Evolutionary conservation across 2,329 filamentous ascomycete genomes (phyloP).

Genomic region (Trichoderma sp.): DNA sequence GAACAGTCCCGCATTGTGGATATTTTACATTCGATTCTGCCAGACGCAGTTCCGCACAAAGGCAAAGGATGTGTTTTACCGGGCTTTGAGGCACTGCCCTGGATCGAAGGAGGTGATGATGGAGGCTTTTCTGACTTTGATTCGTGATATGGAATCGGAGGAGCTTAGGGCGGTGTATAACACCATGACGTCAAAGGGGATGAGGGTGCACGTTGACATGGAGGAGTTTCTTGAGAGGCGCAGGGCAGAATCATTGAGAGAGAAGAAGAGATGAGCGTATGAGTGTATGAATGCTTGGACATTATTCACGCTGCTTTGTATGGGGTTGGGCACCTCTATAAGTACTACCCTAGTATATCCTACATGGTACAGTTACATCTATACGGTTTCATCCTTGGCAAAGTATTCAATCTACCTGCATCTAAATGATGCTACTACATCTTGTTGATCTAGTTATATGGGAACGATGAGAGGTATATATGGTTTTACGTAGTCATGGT

Average conservation of each 20-base stretch:
- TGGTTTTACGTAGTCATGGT: too few species aligned
- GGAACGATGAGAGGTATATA: background rate
- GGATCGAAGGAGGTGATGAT: constrained; percentile 50
- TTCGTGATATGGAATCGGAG: constrained; percentile 42
- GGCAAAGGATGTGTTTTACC: constrained; percentile 48
- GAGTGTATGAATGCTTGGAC: background rate
- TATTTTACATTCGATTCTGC: constrained; percentile 49
- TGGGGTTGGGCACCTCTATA: background rate
- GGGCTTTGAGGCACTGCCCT: constrained; percentile 47
- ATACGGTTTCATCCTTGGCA: background rate
- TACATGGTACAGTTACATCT: background rate
- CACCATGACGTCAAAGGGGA: constrained; percentile 47
- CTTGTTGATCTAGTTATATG: background rate
- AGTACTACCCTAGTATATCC: background rate
- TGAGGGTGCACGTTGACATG: constrained; percentile 51
- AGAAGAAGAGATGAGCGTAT: constrained; percentile 17
- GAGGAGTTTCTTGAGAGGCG: constrained; percentile 46
- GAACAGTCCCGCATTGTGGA: constrained; percentile 47
- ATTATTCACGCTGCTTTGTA: background rate
- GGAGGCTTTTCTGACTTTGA: constrained; percentile 49
- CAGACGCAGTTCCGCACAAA: constrained; percentile 39
- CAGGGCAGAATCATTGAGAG: background rate
- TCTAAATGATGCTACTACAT: background rate
- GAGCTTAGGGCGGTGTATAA: constrained; percentile 50
- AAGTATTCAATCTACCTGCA: background rate